Evolutionary conservation across 345 rosid species (phyloP).

Genomic region (Triadica sebifera): DNA sequence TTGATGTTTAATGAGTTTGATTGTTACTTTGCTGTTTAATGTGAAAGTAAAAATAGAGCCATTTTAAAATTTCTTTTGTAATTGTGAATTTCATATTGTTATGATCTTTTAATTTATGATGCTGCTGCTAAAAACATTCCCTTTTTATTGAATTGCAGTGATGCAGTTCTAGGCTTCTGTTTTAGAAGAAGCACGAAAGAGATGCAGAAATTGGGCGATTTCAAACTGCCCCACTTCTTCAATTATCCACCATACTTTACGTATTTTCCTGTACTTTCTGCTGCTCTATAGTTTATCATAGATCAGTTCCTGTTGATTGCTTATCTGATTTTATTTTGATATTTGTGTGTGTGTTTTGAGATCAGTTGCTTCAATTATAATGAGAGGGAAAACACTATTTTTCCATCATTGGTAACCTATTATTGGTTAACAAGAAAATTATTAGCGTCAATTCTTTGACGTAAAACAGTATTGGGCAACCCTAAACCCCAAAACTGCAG

Average conservation of each 20-base stretch:
- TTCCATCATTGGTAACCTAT: not conserved
- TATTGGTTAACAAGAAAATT: not conserved
- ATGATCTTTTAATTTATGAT: not conserved
- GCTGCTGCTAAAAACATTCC: not conserved
- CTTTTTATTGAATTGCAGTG: slow-evolving; percentile 7
- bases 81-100: not conserved
- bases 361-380: not conserved
- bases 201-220: slow-evolving; percentile 87
- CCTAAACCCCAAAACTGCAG: not conserved
- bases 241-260: slow-evolving; percentile 97
- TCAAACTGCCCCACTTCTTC: slow-evolving; percentile 91
- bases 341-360: not conserved
- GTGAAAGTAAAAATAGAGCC: not conserved
- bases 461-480: not conserved
- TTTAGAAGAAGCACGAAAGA: slow-evolving; percentile 9
- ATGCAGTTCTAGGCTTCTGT: slow-evolving; percentile 14
- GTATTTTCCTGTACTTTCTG: slow-evolving; percentile 37
- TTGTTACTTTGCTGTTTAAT: not conserved
- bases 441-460: too few relatives aligned
- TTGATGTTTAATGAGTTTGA: not conserved
- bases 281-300: not conserved
- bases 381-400: not conserved
- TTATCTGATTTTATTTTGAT: not conserved
- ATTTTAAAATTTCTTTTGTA: not conserved
- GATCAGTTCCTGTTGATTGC: not conserved